Base-by-base conservation (phyloP, 1,139 yeast species). In the Suhomyces chickasaworum region DNA sequence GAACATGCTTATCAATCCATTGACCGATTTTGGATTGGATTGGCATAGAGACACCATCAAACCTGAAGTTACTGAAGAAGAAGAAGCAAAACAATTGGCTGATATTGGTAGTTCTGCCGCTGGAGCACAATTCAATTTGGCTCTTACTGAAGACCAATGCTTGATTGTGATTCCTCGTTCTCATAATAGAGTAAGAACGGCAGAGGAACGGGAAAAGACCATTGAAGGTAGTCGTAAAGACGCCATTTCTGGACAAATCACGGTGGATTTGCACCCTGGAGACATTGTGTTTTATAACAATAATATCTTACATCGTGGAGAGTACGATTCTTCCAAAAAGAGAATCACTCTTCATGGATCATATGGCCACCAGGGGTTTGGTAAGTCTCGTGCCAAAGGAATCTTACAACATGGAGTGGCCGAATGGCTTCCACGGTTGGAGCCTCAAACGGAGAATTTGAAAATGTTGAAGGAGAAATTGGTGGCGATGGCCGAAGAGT, bases 11-110 rank as follows among this genome's bases (percentile, higher is more conserved):
- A 77, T 78, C 54, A 78, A 78, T 53, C 84, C 84, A 2, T 66
- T 77, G 50, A 75, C 80, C 12, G 81, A 79, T 58, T 79, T 79
- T 57, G 82, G 75, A 8, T 69, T 79, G 56, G 79, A 77, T 51
- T 79, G 83, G 84, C 83, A 79, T 59, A 64, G 84, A 38, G 84
- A 79, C 57, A 74, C 75, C 51, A 75, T 79, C 46, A 72, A 70
- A 50, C 81, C 82, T 4, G 81, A 77, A 35, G 80, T 65, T 7
- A 61, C 75, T 4, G 69, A 68, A 2, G 78, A 73, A 45, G 76
- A 78, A 57, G 84, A 79, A 56, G 67, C 71, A 3, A 63, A 61
- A 29, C 72, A 72, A 48, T 55, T 71, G 45, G 63, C 60, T 40
- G 65, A 74, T 42, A 40, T 42, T 8, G 50, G 50, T 3, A 29